A percentile compares a stretch with the other conserved stretches of the same genome.
Conservation (phyloP, 1,284 basidiomycete species). For the Heterobasidion occidentale region DNA sequence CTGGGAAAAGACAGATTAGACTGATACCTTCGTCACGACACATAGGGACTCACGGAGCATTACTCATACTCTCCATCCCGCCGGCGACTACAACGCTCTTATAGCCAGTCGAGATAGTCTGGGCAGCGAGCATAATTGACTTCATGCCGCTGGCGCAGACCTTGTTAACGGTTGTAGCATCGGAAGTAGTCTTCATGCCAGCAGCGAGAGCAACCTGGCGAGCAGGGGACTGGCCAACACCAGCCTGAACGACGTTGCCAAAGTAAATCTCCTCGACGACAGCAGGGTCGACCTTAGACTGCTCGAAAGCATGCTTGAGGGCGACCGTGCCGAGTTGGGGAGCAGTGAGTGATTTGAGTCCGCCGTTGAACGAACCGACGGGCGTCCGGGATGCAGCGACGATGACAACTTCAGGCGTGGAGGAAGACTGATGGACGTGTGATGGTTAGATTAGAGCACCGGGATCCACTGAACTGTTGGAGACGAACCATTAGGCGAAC, state of each 20-base stretch:
- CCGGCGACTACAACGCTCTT: slow-evolving; percentile 86
- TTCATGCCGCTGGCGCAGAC: slow-evolving; percentile 97
- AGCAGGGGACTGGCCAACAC: slow-evolving; percentile 92
- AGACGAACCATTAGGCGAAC: slow-evolving; percentile 24
- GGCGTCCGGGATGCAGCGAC: slow-evolving; percentile 93
- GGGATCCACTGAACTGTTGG: background rate
- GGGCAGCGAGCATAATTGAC: slow-evolving; percentile 87
- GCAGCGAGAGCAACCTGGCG: slow-evolving; percentile 89
- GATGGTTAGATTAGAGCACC: background rate
- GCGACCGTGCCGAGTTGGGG: slow-evolving; percentile 86
- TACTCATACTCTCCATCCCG: slow-evolving; percentile 98
- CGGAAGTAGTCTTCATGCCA: slow-evolving; percentile 78
- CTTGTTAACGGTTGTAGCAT: slow-evolving; percentile 99
- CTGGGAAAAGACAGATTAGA: slow-evolving; percentile 31
- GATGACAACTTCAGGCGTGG: slow-evolving; percentile 83
- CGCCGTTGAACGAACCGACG: slow-evolving; percentile 88
- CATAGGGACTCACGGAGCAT: slow-evolving; percentile 68
- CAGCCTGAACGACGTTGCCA: slow-evolving; percentile 95
- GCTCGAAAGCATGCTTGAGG: slow-evolving; percentile 84
- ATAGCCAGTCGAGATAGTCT: slow-evolving; percentile 85
- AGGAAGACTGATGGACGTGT: slow-evolving; percentile 22
- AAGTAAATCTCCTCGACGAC: slow-evolving; percentile 93
- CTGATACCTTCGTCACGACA: background rate
- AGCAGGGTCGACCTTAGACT: slow-evolving; percentile 74
- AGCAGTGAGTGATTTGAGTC: slow-evolving; percentile 84